Evolutionary conservation across 345 rosid species (phyloP).

Genomic region (Firmiana major): DNA sequence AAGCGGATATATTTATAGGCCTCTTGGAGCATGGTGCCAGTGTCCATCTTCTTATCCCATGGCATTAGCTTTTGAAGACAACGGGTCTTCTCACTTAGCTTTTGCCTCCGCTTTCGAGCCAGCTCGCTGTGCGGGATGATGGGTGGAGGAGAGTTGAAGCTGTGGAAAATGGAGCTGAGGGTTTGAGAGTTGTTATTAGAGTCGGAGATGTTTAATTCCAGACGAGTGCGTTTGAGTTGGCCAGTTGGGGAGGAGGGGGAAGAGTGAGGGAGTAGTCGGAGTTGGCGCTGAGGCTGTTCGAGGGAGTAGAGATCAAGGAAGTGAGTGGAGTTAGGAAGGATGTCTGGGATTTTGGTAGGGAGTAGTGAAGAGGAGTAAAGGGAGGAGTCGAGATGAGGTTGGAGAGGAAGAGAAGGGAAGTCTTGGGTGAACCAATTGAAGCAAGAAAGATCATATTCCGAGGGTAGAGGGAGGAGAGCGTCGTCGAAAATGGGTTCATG

Average conservation of each 20-base stretch:
- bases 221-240: background rate
- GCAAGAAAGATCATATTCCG: background rate
- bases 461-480: background rate
- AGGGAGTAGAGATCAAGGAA: background rate
- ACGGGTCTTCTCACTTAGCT: slow-evolving; percentile 43
- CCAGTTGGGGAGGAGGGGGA: background rate
- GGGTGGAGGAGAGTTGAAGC: background rate
- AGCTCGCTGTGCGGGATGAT: slow-evolving; percentile 4
- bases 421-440: background rate
- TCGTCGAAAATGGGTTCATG: background rate
- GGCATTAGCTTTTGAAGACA: slow-evolving; percentile 60
- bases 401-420: background rate
- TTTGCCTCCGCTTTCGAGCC: slow-evolving; percentile 22
- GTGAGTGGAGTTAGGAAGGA: background rate
- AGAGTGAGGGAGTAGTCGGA: background rate
- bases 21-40: slow-evolving; percentile 47
- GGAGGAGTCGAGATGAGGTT: background rate
- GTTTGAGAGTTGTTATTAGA: background rate
- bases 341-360: background rate
- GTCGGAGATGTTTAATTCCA: background rate
- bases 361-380: background rate
- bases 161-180: slow-evolving; percentile 11
- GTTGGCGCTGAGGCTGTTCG: background rate
- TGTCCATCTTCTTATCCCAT: slow-evolving; percentile 50
- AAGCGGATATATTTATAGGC: slow-evolving; percentile 52